Percentiles rank a stretch among this genome's conserved stretches.
Evolutionary conservation across 768 basidiomycete species (phyloP).

Genomic region (Sporobolomyces roseus): DNA sequence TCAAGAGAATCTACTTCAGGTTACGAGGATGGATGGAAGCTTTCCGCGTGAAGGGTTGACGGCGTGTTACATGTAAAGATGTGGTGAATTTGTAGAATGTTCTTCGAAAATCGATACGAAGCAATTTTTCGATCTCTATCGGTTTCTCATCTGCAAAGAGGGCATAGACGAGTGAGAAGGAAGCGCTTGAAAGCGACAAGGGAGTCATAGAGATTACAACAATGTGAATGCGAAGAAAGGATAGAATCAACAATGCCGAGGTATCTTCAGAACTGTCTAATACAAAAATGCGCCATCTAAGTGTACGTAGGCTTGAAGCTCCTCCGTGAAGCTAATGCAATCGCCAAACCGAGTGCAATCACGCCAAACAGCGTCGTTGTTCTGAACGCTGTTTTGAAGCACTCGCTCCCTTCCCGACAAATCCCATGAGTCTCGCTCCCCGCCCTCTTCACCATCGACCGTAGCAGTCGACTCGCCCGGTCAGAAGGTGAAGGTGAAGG

Average conservation of each 20-base stretch:
- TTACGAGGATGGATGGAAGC: constrained; percentile 45
- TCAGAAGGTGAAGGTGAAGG: neutral
- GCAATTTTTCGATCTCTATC: no score
- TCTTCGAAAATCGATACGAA: no score
- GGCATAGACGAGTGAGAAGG: no score
- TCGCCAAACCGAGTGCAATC: constrained; percentile 9
- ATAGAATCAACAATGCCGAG: neutral
- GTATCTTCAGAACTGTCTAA: neutral
- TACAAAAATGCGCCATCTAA: neutral
- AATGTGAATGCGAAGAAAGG: neutral
- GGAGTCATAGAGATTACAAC: neutral
- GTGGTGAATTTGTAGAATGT: neutral
- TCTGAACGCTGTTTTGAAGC: constrained; percentile 29
- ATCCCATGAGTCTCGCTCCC: constrained; percentile 1
- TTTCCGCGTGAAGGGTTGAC: constrained; percentile 14
- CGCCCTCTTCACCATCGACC: neutral
- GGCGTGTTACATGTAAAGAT: neutral
- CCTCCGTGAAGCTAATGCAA: constrained; percentile 3
- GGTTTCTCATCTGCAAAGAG: no score
- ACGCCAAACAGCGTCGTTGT: constrained; percentile 24
- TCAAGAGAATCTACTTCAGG: constrained; percentile 39
- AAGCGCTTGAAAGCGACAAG: no score
- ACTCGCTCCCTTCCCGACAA: constrained; percentile 27
- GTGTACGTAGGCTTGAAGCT: constrained; percentile 19
- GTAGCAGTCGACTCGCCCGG: neutral